Base-by-base conservation (phyloP, 2,329 filamentous ascomycete genomes). In the Ampelomyces quisqualis region DNA sequence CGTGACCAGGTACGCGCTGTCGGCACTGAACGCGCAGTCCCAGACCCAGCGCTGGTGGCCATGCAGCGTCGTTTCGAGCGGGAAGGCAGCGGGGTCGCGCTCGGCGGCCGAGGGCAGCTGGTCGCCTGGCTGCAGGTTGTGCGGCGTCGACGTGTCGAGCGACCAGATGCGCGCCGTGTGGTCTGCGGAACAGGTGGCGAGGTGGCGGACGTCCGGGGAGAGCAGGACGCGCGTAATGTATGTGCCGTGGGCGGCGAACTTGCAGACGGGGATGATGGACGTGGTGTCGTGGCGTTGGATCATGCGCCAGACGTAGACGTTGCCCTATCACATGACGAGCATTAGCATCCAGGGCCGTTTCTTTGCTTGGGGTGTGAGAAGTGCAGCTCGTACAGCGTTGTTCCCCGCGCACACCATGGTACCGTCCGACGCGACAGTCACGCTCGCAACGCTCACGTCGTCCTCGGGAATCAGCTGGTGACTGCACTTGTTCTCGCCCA, bases 91-190 rank as follows among this genome's bases (percentile, higher is more conserved):
- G 7, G 64, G 70, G 60, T 69, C 67, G 37, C 67, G 63, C 17
- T 70, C 68, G 14, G 55, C 51, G n/a, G 60, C 63, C 14, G 44
- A 33, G 0, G 64, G 65, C 1, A 68, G 49, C 11, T 63, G 55
- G 48, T 67, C 64, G 30, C 49, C 49, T 6, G 58, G 55, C 10
- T 50, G 56, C 14, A 62, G 55, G 39, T 69, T 69, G 48, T 69
- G 65, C 1, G 67, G 65, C 2, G 58, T 51, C 3, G 53, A 46
- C 4, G 64, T 58, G 61, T 94, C 87, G 31, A 96, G 86, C 58
- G 90, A 88, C 93, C 93, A 98, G 57, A 98, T 96, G 69, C 94
- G 91, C 47, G 90, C 90, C 0, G 91, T 88, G 71, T 96, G 90
- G 70, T 96, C 90, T 40, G 90, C 89, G 40, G 86, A 91, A 74